A percentile compares a stretch with the other conserved stretches of the same genome.
Conservation (phyloP, 345 rosid species). For the Syzygium oleosum region DNA sequence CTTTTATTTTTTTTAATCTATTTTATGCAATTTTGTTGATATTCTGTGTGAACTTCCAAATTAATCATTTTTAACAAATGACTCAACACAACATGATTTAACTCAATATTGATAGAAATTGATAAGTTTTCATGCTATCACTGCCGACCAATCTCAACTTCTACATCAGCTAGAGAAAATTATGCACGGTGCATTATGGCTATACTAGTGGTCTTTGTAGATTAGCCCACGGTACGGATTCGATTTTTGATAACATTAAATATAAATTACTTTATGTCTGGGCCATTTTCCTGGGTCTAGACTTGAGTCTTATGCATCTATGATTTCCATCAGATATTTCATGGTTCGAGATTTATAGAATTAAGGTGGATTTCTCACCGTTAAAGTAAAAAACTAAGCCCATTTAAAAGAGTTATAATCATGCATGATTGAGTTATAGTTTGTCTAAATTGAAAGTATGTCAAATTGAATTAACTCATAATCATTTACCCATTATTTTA, state of each 20-base stretch:
- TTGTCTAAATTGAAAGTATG: no score
- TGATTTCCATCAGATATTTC: neutral
- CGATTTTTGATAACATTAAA: neutral
- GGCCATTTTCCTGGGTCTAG: neutral
- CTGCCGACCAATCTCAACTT: no score
- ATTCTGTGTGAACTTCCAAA: no score
- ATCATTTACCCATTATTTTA: neutral
- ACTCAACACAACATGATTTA: no score
- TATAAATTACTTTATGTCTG: neutral
- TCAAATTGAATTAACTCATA: neutral
- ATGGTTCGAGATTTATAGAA: neutral
- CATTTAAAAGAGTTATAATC: neutral
- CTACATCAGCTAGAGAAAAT: no score
- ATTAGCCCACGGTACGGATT: neutral
- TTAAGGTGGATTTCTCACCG: neutral
- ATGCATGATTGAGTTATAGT: neutral
- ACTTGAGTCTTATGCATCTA: neutral
- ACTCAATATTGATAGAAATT: no score
- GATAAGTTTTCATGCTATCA: no score
- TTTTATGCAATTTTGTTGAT: no score
- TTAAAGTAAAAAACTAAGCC: neutral
- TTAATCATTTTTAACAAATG: no score
- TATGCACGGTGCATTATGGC: neutral
- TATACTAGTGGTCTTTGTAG: no score
- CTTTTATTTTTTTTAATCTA: no score